Evolutionary conservation across 2,329 filamentous ascomycete genomes (phyloP), one percentile per base, ranked within the genome.

Genomic region (Penicillium sp.): DNA sequence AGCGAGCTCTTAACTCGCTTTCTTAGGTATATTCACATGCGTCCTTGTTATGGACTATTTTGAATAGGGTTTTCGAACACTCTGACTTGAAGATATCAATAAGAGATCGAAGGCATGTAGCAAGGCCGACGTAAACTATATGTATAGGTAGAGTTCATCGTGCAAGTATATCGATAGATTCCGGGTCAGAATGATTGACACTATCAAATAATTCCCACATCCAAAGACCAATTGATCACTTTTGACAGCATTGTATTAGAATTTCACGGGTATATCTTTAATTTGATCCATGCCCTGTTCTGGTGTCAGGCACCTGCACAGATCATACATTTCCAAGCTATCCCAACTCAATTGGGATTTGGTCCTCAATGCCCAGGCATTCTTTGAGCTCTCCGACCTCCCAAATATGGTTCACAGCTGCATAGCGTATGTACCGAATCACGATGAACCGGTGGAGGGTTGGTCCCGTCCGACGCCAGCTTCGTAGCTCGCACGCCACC

Each of bases 241-340:
- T 53, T 43, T 40, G 14, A 24, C 5, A 49, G 40, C 3, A 29
- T 39, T 55, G 32, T 18, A 55, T 46, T 49, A 50, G 50, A 53
- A 59, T 50, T 49, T 46, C 26, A 52, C 50, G 61, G 61, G 59
- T 63, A 62, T 63, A 63, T 60, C 42, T 57, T 54, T 18, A 42
- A 34, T 14, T 13, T 20, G 49, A 37, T 56, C 42, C 32, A 37
- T 53, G 49, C 49, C 22, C 35, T 24, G 44, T 42, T 29, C n/a
- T 39, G 50, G 22, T 45, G 39, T 45, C 40, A 9, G 18, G 47
- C 38, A 55, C 34, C 47, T 46, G 14, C 39, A 50, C 39, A 51
- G 13, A 51, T 37, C 39, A 37, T 43, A 50, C 38, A 29, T 43
- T 49, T 37, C 6, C 18, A 38, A 26, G 34, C 18, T 32, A 48